Conservation (phyloP, 2,329 filamentous ascomycete genomes). For the Diplodia intermedia region DNA sequence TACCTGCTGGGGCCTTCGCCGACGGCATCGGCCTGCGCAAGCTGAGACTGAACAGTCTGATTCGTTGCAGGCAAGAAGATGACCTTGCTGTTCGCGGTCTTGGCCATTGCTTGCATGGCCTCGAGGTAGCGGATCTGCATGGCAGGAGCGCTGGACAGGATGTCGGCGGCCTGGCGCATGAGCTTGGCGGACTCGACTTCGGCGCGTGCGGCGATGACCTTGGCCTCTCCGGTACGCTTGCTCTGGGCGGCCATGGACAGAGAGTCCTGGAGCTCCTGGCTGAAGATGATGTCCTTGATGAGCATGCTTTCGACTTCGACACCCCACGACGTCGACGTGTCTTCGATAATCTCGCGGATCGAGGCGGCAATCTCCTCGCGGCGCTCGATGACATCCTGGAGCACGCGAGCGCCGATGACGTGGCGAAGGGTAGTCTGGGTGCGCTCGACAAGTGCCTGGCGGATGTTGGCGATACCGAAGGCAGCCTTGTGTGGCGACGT, state of each 20-base stretch:
- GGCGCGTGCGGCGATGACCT: conserved; percentile 95
- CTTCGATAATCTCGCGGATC: conserved; percentile 96
- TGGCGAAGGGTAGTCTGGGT: conserved; percentile 98
- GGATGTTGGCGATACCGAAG: conserved; percentile 93
- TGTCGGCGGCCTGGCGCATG: conserved; percentile 89
- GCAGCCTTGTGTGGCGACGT: conserved; percentile 94
- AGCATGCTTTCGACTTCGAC: conserved; percentile 98
- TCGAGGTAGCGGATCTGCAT: conserved; percentile 99
- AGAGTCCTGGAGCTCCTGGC: conserved; percentile 90
- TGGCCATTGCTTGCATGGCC: conserved; percentile 99
- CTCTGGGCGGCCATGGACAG: conserved; percentile 98
- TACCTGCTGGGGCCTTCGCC: conserved; percentile 65
- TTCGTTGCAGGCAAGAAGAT: conserved; percentile 76
- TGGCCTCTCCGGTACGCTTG: conserved; percentile 97
- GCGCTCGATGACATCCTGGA: conserved; percentile 98
- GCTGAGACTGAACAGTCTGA: conserved; percentile 65
- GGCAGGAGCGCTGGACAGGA: conserved; percentile 86
- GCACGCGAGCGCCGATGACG: conserved; percentile 90
- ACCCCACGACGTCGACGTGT: conserved; percentile 92
- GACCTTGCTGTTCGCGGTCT: conserved; percentile 85
- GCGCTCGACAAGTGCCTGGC: conserved; percentile 94
- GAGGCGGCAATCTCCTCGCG: conserved; percentile 95
- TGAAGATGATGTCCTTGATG: conserved; percentile 99
- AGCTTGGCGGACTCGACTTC: conserved; percentile 96
- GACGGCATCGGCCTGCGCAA: conserved; percentile 55